phyloP scores from a whole-genome alignment of 2,329 filamentous ascomycete species.

The Ceratocystis huliohia region DNA sequence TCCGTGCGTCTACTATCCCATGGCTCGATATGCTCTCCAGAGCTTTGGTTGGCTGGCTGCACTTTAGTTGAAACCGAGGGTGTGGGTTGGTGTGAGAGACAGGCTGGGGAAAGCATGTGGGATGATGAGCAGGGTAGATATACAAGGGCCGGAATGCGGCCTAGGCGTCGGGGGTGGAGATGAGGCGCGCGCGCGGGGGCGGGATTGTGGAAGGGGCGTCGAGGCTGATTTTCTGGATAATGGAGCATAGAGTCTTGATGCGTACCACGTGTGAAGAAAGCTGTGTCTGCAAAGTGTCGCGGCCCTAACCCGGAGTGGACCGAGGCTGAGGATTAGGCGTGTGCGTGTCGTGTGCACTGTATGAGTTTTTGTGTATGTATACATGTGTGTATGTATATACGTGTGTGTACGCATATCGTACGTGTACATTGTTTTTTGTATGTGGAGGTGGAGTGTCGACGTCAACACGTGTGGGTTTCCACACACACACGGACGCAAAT shows the following conservation, averaged over 20 bases:
- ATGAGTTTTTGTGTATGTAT: background rate
- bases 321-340: background rate
- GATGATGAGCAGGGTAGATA: background rate
- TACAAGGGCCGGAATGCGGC: background rate
- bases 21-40: background rate
- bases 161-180: background rate
- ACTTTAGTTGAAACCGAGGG: background rate
- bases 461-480: no score
- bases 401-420: no score
- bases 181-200: background rate
- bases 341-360: background rate
- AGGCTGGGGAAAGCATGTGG: background rate
- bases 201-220: background rate
- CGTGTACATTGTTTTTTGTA: no score
- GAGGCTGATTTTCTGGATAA: background rate
- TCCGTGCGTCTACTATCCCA: no score
- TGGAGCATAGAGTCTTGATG: background rate
- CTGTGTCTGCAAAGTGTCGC: background rate
- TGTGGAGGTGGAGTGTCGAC: no score
- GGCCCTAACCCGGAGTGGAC: background rate
- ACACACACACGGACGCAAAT: no score
- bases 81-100: background rate
- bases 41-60: background rate
- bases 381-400: no score
- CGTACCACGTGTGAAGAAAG: background rate